Evolutionary conservation across 345 rosid genomes (phyloP), one percentile per base, ranked within the genome.

Genomic region (Crucihimalaya himalaica): DNA sequence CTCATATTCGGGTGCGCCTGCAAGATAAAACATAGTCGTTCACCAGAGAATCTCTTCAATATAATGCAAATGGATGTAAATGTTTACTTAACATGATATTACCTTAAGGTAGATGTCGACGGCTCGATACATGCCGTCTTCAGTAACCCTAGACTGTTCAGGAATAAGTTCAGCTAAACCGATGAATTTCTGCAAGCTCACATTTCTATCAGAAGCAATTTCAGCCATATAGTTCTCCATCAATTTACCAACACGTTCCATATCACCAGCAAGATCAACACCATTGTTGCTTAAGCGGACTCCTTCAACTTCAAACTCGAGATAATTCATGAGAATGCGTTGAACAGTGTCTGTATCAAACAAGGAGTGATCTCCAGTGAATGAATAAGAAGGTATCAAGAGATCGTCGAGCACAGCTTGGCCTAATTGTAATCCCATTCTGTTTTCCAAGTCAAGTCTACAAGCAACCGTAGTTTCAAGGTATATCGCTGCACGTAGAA

Each of bases 101-200:
- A 91, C 98, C 98, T 94, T 94, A 53, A 94, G 89, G 83, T 83
- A 95, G 80, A 95, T 91, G 68, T 95, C 97, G 5, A 89, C 82
- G 69, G 97, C 88, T 81, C 96, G 79, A 57, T 94, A 91, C 72
- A 91, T 87, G 0, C 97, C 98, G 80, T 94, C 98, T 78, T 94
- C 97, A 31, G 90, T 87, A 54, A 84, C 48, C 76, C 93, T 86
- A 4, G 93, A 81, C 78, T 88, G 89, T 80, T 89, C 93, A 4
- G 96, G 96, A 37, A 91, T 82, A 70, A 91, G 81, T 81, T 94
- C 93, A 54, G 93, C 88, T 20, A 94, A 83, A 63, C 71, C 70
- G 8, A 82, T 87, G 81, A 94, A 91, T 62, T 80, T 88, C 20
- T 86, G 67, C 35, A 89, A 86, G 6, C 84, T 61, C 53, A 89